These are phyloP conservation scores for Gymnopilus dilepis DNA, from an alignment of 768 basidiomycete genomes.

Conservation along the genomic window DNA sequence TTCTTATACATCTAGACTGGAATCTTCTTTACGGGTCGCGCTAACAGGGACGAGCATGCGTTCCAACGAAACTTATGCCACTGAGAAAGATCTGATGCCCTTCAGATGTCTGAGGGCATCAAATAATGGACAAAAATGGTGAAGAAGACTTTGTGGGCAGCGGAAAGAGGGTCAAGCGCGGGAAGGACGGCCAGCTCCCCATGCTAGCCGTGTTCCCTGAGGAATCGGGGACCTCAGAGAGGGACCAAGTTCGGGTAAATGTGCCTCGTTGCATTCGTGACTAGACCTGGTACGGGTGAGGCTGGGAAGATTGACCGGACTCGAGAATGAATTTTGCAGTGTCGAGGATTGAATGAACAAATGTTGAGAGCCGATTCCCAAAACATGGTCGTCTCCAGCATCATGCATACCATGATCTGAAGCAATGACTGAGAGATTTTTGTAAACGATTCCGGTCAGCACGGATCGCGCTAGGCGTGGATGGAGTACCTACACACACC, in stretches of 20 bases:
- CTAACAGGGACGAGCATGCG: background rate
- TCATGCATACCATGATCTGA: too few species aligned
- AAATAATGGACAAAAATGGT: slow-evolving; percentile 14
- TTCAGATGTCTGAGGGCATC: slow-evolving; percentile 16
- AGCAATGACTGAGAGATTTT: too few species aligned
- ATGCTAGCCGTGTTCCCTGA: slow-evolving; percentile 20
- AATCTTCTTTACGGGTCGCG: background rate
- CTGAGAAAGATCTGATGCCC: background rate
- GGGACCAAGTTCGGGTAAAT: background rate
- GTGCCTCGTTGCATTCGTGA: slow-evolving; percentile 3
- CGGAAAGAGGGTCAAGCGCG: background rate
- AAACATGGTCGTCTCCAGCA: too few species aligned
- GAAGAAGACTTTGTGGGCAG: slow-evolving; percentile 6
- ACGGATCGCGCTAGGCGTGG: too few species aligned
- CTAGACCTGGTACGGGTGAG: background rate
- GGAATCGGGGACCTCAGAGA: background rate
- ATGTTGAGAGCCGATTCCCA: too few species aligned
- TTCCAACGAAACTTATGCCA: background rate
- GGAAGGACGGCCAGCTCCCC: slow-evolving; percentile 2
- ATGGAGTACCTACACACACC: too few species aligned
- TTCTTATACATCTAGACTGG: background rate
- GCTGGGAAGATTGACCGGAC: background rate
- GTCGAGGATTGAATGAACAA: background rate
- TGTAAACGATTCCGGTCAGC: too few species aligned
- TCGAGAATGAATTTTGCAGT: background rate